Evolutionary conservation across 1,139 yeast species (phyloP).

Genomic region (Blastobotrys buckinghamii): DNA sequence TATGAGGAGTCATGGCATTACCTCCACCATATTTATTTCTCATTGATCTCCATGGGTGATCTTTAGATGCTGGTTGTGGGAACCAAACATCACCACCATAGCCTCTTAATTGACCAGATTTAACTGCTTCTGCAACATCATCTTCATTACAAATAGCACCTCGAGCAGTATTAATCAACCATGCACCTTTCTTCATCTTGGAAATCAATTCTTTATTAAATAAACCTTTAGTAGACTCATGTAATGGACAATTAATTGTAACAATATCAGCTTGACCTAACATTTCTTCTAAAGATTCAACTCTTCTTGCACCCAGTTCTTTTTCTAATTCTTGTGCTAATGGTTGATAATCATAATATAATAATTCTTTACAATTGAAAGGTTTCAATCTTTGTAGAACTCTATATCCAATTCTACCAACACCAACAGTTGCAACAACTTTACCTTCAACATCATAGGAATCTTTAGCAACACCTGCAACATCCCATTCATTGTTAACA

Average conservation of each 20-base stretch:
- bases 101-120: slow-evolving; percentile 64
- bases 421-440: slow-evolving; percentile 73
- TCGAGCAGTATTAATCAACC: slow-evolving; percentile 78
- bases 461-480: slow-evolving; percentile 70
- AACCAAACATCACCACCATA: slow-evolving; percentile 85
- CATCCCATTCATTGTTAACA: slow-evolving; percentile 60
- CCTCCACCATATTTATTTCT: slow-evolving; percentile 62
- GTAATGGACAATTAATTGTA: slow-evolving; percentile 74
- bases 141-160: slow-evolving; percentile 72
- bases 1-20: slow-evolving; percentile 83
- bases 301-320: slow-evolving; percentile 56
- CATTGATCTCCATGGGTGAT: slow-evolving; percentile 76
- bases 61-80: slow-evolving; percentile 73
- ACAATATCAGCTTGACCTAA: slow-evolving; percentile 66
- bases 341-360: slow-evolving; percentile 72
- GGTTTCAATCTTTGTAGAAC: slow-evolving; percentile 68
- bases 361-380: slow-evolving; percentile 66
- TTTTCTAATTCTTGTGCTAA: slow-evolving; percentile 53
- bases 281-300: slow-evolving; percentile 59
- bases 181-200: slow-evolving; percentile 71
- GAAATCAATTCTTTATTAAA: slow-evolving; percentile 62
- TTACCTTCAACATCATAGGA: slow-evolving; percentile 73
- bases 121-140: slow-evolving; percentile 70
- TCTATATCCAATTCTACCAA: slow-evolving; percentile 77
- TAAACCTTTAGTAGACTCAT: slow-evolving; percentile 60